phyloP scores from a whole-genome alignment of 805 yeast genomes.

The Candida xyloterini region DNA sequence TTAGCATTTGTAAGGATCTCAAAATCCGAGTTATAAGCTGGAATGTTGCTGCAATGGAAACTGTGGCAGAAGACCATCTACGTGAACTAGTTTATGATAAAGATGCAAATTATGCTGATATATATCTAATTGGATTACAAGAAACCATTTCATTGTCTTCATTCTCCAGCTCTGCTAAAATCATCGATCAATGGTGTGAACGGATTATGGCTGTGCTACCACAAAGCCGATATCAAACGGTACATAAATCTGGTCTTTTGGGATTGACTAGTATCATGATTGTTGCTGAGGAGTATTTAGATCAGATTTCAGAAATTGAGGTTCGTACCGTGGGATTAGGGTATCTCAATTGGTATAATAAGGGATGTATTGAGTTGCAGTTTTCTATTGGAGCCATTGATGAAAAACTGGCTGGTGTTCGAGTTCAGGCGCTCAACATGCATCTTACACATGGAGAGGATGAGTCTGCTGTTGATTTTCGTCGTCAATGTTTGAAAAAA shows the following conservation, averaged over 20 bases:
- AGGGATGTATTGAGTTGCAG: slow-evolving; percentile 51
- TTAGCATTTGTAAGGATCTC: slow-evolving; percentile 5
- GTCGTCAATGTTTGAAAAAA: slow-evolving; percentile 17
- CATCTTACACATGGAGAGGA: slow-evolving; percentile 52
- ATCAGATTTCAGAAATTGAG: slow-evolving; percentile 39
- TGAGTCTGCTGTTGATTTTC: slow-evolving; percentile 10
- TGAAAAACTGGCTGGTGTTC: slow-evolving; percentile 32
- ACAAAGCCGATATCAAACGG: slow-evolving; percentile 31
- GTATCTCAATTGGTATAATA: slow-evolving; percentile 58
- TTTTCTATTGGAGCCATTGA: slow-evolving; percentile 41
- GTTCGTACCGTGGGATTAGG: slow-evolving; percentile 54
- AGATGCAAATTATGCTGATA: slow-evolving; percentile 25
- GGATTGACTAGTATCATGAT: slow-evolving; percentile 50
- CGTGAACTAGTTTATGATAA: slow-evolving; percentile 15
- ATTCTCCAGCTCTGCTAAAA: slow-evolving; percentile 34
- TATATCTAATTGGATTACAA: slow-evolving; percentile 46
- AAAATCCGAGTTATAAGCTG: slow-evolving; percentile 35
- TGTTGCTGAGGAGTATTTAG: slow-evolving; percentile 30
- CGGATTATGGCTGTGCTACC: slow-evolving; percentile 25
- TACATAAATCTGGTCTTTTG: slow-evolving; percentile 46
- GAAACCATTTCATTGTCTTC: slow-evolving; percentile 50
- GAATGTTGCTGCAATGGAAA: slow-evolving; percentile 34
- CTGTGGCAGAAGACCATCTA: slow-evolving; percentile 12
- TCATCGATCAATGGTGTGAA: slow-evolving; percentile 35
- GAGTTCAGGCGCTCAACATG: slow-evolving; percentile 43